Base-by-base conservation (phyloP, 2,329 filamentous ascomycete species). In the Biscogniauxia marginata region DNA sequence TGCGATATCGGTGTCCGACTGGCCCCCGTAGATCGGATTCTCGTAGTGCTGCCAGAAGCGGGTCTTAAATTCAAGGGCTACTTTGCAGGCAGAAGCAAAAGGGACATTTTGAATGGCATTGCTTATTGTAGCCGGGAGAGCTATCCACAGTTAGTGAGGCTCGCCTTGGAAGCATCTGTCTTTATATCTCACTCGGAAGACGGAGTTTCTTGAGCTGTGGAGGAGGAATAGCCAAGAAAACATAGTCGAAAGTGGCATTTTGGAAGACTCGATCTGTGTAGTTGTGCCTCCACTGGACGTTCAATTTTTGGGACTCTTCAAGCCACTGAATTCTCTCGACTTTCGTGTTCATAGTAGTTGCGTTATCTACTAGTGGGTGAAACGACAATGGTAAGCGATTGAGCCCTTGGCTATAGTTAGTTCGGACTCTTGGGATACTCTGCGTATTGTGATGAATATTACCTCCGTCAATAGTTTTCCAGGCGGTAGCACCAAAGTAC, bases 41-140 rank as follows among this genome's bases (percentile, higher is more conserved):
- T 73, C 68, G 49, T 72, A 72, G 55, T 78, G 75, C 65, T 83
- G 80, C 81, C 80, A 84, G 74, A 83, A 84, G 1, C 88, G 84
- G 0, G 86, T 84, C 55, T 81, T 76, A 74, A 88, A 91, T 69
- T 88, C 85, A 2, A 90, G 79, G 0, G 86, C 83, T 0, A 90
- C 80, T 68, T 83, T 83, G 75, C 81, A 84, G 46, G 78, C 75
- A 0, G 70, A 64, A 1, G 57, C 65, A 70, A 82, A 82, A 16
- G 70, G 69, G 50, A 82, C 61, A 25, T 75, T 73, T n/a, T 66
- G 61, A 65, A 83, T 82, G 11, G 80, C 80, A 58, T 78, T 75
- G 53, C 64, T 67, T 52, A 82, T 77, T 39, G 76, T 75, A 5
- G 70, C 63, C 3, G 72, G 71, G 6, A 81, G 69, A 4, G 46